Evolutionary conservation across 495 filamentous ascomycete species (phyloP).

Genomic region (Sporormia fimetaria): DNA sequence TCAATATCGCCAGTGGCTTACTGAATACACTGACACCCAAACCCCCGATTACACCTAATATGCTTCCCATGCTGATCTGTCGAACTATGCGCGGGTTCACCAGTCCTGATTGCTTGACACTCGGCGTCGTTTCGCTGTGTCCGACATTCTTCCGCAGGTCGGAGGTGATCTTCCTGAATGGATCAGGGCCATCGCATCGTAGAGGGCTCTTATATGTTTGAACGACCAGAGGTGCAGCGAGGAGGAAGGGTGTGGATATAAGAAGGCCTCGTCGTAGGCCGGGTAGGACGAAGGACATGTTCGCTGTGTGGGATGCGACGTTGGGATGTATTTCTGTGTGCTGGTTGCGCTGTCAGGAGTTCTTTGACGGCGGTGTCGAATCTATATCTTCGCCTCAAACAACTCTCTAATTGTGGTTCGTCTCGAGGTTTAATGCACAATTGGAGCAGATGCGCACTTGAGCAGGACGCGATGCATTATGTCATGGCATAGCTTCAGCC

Average conservation of each 20-base stretch:
- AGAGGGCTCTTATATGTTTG: background rate
- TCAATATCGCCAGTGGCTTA: constrained; percentile 55
- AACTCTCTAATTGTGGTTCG: too few species aligned
- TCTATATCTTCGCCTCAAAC: too few species aligned
- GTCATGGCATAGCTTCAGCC: too few species aligned
- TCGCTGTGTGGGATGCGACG: background rate
- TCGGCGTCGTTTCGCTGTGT: background rate
- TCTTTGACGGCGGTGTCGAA: too few species aligned
- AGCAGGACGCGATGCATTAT: too few species aligned
- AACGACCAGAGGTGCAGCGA: constrained; percentile 6
- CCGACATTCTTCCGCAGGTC: background rate
- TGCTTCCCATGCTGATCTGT: constrained; percentile 59
- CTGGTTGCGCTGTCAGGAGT: too few species aligned
- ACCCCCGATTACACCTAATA: constrained; percentile 58
- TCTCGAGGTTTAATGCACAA: too few species aligned
- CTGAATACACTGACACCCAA: constrained; percentile 66
- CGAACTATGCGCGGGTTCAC: constrained; percentile 45
- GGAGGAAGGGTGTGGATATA: constrained; percentile 11
- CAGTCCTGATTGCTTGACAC: background rate
- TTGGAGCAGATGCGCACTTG: too few species aligned
- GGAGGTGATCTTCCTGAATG: constrained; percentile 13
- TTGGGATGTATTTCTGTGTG: background rate
- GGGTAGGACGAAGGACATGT: constrained; percentile 12
- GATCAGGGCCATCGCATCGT: constrained; percentile 13
- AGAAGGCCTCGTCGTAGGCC: constrained; percentile 10